Evolutionary conservation across 805 yeast species (phyloP).

Genomic region (Cyberlindnera meyerae): DNA sequence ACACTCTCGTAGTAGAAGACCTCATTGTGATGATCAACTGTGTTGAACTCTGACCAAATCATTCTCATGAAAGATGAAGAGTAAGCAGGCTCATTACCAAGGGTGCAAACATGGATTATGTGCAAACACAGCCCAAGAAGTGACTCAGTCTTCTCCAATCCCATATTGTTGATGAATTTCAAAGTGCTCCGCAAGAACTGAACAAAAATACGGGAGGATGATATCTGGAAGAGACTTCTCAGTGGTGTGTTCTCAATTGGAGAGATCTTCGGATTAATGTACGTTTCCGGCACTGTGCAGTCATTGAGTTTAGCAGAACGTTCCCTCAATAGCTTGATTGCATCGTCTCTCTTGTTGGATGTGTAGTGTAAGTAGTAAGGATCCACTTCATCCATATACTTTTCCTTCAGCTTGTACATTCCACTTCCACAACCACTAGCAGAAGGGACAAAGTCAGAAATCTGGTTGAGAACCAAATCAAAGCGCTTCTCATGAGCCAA

Average conservation of each 20-base stretch:
- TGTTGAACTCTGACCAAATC: constrained; percentile 32
- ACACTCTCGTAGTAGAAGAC: constrained; percentile 34
- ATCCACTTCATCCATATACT: constrained; percentile 52
- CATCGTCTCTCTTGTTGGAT: constrained; percentile 78
- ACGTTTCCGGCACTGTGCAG: constrained; percentile 42
- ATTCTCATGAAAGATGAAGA: constrained; percentile 27
- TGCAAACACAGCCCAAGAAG: constrained; percentile 58
- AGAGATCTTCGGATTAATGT: constrained; percentile 48
- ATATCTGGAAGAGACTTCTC: constrained; percentile 42
- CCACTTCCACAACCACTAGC: constrained; percentile 55
- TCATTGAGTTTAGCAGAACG: constrained; percentile 37
- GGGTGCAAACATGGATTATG: constrained; percentile 55
- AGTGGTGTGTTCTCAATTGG: constrained; percentile 36
- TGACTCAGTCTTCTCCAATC: constrained; percentile 46
- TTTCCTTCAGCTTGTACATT: constrained; percentile 59
- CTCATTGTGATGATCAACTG: constrained; percentile 32
- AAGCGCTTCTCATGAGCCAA: constrained; percentile 68
- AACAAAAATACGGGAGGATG: constrained; percentile 49
- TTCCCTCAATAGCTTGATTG: constrained; percentile 58
- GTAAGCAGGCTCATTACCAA: constrained; percentile 31
- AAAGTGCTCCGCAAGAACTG: constrained; percentile 48
- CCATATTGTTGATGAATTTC: constrained; percentile 29
- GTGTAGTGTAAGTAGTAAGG: constrained; percentile 80
- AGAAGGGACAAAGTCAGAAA: constrained; percentile 63
- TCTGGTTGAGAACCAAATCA: constrained; percentile 51